A percentile compares a stretch with the other conserved stretches of the same genome.
These are phyloP conservation scores for Centrapalus pauciflorus DNA, from an alignment of 129 eudicot genomes.

Conservation along the genomic window DNA sequence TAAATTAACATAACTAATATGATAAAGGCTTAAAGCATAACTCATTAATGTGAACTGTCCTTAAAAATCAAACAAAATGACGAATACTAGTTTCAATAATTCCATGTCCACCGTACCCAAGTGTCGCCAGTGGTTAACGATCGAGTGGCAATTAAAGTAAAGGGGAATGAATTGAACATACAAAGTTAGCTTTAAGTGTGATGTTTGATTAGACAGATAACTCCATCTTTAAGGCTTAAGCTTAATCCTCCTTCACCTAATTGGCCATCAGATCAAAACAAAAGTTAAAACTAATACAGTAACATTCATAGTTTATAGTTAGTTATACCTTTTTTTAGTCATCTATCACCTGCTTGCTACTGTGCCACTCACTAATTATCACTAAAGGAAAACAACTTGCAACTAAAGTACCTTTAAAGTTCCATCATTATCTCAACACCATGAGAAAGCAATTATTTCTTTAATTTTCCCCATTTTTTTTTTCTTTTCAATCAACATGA, in stretches of 20 bases:
- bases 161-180: not conserved
- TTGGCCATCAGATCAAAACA: constrained; percentile 10
- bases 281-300: constrained; percentile 13
- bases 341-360: constrained; percentile 24
- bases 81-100: not conserved
- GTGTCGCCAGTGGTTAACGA: not conserved
- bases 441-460: constrained; percentile 17
- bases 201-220: constrained; percentile 32
- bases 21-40: too few species aligned
- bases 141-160: constrained; percentile 11
- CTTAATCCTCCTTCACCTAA: constrained; percentile 5
- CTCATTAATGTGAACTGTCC: too few species aligned
- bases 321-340: constrained; percentile 15
- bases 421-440: constrained; percentile 31
- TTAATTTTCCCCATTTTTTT: constrained; percentile 18
- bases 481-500: constrained; percentile 13
- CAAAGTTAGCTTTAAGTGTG: constrained; percentile 17
- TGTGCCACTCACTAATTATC: constrained; percentile 11
- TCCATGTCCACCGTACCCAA: not conserved
- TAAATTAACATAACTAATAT: too few species aligned
- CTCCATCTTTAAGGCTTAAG: constrained; percentile 22
- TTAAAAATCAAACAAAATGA: constrained; percentile 1
- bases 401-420: constrained; percentile 39
- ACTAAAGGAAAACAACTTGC: constrained; percentile 22
- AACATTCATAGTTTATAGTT: too few species aligned